Evolutionary conservation across 2,329 filamentous ascomycete species (phyloP).

Genomic region (Fusarium sp.): DNA sequence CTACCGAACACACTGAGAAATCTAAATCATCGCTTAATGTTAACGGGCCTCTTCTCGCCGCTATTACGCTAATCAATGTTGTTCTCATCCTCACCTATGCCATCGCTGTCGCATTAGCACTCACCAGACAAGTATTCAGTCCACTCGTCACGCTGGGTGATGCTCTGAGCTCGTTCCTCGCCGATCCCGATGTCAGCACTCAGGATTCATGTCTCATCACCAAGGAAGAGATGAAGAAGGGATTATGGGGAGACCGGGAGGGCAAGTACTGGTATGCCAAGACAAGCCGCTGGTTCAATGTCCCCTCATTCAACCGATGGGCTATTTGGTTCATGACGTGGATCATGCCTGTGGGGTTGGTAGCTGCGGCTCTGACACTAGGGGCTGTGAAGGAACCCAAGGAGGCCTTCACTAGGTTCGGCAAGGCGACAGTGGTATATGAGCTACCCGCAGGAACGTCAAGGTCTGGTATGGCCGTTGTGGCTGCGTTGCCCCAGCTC

Average conservation of each 20-base stretch:
- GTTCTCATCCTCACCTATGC: constrained; percentile 54
- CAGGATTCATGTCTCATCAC: constrained; percentile 56
- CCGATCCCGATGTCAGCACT: constrained; percentile 55
- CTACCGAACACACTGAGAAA: constrained; percentile 40
- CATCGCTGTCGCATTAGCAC: constrained; percentile 51
- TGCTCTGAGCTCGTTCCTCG: constrained; percentile 60
- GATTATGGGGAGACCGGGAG: constrained; percentile 55
- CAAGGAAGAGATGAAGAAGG: constrained; percentile 55
- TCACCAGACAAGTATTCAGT: constrained; percentile 48
- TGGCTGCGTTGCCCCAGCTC: constrained; percentile 60
- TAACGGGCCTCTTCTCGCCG: constrained; percentile 51
- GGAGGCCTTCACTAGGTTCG: constrained; percentile 51
- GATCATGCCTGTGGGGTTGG: constrained; percentile 49
- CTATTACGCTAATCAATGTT: constrained; percentile 53
- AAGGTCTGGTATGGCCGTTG: constrained; percentile 46
- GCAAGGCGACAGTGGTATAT: constrained; percentile 49
- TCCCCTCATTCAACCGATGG: constrained; percentile 56
- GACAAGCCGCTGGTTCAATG: constrained; percentile 57
- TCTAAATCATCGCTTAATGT: constrained; percentile 47
- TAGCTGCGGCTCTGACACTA: constrained; percentile 52
- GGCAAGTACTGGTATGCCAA: constrained; percentile 54
- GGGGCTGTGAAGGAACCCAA: constrained; percentile 44
- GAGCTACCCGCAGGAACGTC: constrained; percentile 39
- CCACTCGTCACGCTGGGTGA: constrained; percentile 62
- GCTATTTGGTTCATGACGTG: constrained; percentile 51